Evolutionary conservation across 1,284 basidiomycete species (phyloP).

Genomic region (Microbotryum scabiosae): DNA sequence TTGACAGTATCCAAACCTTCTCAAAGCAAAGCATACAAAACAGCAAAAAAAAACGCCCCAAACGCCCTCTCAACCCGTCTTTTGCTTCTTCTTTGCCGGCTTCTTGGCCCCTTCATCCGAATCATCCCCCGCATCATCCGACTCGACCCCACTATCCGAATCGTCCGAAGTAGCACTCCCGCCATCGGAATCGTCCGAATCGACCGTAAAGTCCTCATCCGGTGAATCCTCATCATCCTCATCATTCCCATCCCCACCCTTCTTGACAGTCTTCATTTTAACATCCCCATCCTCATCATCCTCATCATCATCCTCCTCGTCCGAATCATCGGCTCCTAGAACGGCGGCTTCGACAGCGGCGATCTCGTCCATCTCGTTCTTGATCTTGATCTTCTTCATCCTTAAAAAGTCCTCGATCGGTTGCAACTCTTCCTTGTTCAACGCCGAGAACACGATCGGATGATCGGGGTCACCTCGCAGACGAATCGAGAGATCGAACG

Average conservation of each 20-base stretch:
- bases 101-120: slow-evolving; percentile 57
- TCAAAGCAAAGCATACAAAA: background rate
- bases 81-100: slow-evolving; percentile 41
- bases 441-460: slow-evolving; percentile 72
- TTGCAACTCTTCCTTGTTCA: slow-evolving; percentile 93
- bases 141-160: slow-evolving; percentile 47
- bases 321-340: slow-evolving; percentile 73
- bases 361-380: slow-evolving; percentile 92
- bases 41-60: background rate
- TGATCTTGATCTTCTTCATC: slow-evolving; percentile 83
- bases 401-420: slow-evolving; percentile 74
- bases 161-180: slow-evolving; percentile 71
- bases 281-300: slow-evolving; percentile 46
- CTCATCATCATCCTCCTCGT: slow-evolving; percentile 48
- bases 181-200: slow-evolving; percentile 56
- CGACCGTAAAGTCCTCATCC: slow-evolving; percentile 84
- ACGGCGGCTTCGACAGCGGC: slow-evolving; percentile 61
- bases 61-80: slow-evolving; percentile 23
- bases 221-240: slow-evolving; percentile 26
- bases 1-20: background rate
- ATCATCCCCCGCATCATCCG: slow-evolving; percentile 53
- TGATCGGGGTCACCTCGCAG: slow-evolving; percentile 68
- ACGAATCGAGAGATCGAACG: slow-evolving; percentile 88
- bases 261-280: slow-evolving; percentile 42
- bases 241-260: slow-evolving; percentile 40